Evolutionary conservation across 805 yeast species (phyloP).

Genomic region (Lachancea cidri): DNA sequence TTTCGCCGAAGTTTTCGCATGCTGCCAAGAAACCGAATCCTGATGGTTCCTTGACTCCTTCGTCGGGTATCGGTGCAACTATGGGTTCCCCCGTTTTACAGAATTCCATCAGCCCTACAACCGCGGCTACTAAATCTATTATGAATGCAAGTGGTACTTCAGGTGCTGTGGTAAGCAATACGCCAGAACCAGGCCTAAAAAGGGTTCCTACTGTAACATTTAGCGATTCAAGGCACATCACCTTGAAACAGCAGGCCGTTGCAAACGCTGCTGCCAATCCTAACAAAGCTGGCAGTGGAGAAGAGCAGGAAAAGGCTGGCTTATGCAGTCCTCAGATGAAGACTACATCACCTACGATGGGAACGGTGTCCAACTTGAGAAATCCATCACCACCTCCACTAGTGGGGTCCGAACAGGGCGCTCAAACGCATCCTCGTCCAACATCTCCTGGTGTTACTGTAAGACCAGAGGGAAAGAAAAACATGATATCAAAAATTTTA

Average conservation of each 20-base stretch:
- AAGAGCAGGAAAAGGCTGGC: conserved; percentile 1
- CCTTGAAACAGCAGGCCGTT: conserved; percentile 14
- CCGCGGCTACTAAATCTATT: conserved; percentile 27
- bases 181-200: conserved; percentile 31
- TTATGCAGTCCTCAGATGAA: conserved; percentile 4
- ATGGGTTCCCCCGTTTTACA: conserved; percentile 14
- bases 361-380: conserved; percentile 53
- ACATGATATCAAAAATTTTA: conserved; percentile 8
- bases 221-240: conserved; percentile 21
- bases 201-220: conserved; percentile 31
- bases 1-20: conserved; percentile 17
- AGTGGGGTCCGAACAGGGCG: conserved; percentile 18
- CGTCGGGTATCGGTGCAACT: conserved; percentile 5
- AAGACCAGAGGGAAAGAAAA: conserved; percentile 26
- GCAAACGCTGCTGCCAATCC: conserved; percentile 11
- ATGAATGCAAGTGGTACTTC: conserved; percentile 32
- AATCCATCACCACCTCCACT: conserved; percentile 77
- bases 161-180: conserved; percentile 31
- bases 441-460: not conserved
- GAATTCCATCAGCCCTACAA: conserved; percentile 22
- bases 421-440: conserved; percentile 1
- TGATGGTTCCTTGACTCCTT: conserved; percentile 14
- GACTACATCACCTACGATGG: conserved; percentile 42
- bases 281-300: conserved; percentile 1
- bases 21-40: conserved; percentile 19